Conservation (phyloP, 495 filamentous ascomycete genomes). For the Trichoderma orchidacearum region DNA sequence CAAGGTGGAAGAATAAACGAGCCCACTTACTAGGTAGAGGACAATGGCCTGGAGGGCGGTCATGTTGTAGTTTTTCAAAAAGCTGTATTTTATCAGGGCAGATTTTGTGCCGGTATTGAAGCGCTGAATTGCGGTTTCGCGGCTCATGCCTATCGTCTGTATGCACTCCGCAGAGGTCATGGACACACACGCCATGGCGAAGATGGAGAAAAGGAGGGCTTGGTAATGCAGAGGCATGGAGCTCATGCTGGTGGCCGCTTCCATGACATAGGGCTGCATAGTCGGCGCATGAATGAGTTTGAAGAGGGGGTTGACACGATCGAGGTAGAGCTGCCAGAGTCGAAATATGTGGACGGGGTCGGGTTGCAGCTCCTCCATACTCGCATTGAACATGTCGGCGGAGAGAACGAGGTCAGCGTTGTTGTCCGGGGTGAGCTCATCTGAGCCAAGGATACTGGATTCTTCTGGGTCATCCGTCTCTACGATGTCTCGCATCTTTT, state of each 20-base stretch:
- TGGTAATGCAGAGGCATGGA: conserved; percentile 33
- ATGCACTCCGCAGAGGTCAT: conserved; percentile 36
- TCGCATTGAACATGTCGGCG: conserved; percentile 11
- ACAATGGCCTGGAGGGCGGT: conserved; percentile 39
- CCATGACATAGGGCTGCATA: conserved; percentile 35
- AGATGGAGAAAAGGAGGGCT: conserved; percentile 41
- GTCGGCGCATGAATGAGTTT: conserved; percentile 61
- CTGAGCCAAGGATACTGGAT: background rate
- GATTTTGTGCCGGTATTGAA: conserved; percentile 32
- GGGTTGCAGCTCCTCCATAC: conserved; percentile 41
- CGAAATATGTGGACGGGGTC: conserved; percentile 48
- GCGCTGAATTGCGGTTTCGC: conserved; percentile 21
- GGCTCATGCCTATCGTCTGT: conserved; percentile 28
- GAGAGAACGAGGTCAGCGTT: conserved; percentile 24
- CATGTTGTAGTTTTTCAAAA: conserved; percentile 38
- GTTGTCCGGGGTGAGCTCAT: conserved; percentile 20
- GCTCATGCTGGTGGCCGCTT: conserved; percentile 21
- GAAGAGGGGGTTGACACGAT: conserved; percentile 53
- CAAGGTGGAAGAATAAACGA: background rate
- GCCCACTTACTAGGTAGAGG: conserved; percentile 32
- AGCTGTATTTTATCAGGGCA: conserved; percentile 31
- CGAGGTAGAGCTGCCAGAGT: conserved; percentile 56
- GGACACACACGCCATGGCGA: conserved; percentile 30
- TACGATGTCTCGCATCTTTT: conserved; percentile 32
- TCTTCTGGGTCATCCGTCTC: conserved; percentile 23